Percentiles rank a stretch among this genome's conserved stretches.
Conservation (phyloP, 2,329 filamentous ascomycete species). For the Podosphaera aphanis region DNA sequence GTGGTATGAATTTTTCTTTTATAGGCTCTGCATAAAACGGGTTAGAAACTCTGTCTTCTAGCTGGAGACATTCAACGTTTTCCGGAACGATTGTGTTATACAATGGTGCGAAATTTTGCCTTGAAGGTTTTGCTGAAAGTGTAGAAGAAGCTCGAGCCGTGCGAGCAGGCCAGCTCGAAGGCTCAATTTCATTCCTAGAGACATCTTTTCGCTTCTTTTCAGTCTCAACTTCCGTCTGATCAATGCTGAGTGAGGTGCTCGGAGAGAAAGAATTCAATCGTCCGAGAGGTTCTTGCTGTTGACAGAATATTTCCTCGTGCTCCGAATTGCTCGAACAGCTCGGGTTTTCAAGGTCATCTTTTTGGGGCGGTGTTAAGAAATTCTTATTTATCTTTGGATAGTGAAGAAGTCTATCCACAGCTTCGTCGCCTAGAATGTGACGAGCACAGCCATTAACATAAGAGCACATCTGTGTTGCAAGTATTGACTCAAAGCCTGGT, state of each 20-base stretch:
- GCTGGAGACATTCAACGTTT: background rate
- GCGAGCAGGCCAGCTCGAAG: background rate
- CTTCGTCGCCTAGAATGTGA: background rate
- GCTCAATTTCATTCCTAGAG: background rate
- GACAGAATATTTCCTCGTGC: background rate
- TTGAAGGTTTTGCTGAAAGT: background rate
- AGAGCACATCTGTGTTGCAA: background rate
- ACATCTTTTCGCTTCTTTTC: background rate
- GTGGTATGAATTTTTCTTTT: too few species aligned
- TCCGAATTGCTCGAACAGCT: background rate
- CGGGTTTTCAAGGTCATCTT: background rate
- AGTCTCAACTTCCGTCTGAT: background rate
- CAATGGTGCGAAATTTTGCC: too few species aligned
- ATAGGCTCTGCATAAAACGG: too few species aligned
- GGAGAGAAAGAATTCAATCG: constrained; percentile 1
- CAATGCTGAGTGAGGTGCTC: constrained; percentile 1
- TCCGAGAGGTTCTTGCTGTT: background rate
- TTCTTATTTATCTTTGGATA: background rate
- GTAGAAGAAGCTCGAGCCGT: background rate
- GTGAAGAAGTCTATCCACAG: background rate
- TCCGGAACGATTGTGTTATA: background rate
- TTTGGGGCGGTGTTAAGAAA: background rate
- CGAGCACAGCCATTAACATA: constrained; percentile 1
- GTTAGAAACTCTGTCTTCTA: too few species aligned
- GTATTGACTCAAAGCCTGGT: background rate